Evolutionary conservation across 305 asterid species (phyloP).

Genomic region (Rubia balearica): DNA sequence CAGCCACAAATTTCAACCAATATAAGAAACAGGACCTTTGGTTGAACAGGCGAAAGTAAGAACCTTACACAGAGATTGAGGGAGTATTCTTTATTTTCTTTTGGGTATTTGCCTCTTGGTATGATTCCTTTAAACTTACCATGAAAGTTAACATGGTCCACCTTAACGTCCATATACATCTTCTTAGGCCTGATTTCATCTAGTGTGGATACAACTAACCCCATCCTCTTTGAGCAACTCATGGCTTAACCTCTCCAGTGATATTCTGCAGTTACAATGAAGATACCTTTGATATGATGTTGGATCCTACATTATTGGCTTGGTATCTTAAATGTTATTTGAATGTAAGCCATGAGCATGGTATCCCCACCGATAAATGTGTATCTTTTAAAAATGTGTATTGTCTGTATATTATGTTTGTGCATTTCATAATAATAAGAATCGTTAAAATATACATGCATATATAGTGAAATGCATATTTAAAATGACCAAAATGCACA

Average conservation of each 20-base stretch:
- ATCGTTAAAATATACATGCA: too few relatives aligned
- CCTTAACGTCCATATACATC: not conserved
- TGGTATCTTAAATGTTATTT: not conserved
- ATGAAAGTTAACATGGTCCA: not conserved
- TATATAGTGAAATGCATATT: too few relatives aligned
- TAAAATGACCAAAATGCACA: too few relatives aligned
- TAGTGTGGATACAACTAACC: not conserved
- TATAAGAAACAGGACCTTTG: too few relatives aligned
- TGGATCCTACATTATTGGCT: not conserved
- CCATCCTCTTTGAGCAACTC: not conserved
- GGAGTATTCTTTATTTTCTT: too few relatives aligned
- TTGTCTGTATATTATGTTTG: not conserved
- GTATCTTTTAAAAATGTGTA: too few relatives aligned
- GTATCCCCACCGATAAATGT: too few relatives aligned
- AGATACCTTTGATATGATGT: not conserved
- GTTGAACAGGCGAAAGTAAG: too few relatives aligned
- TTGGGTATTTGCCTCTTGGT: not conserved
- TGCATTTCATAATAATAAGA: not conserved
- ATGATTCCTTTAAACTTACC: not conserved
- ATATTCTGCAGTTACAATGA: not conserved
- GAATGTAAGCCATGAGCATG: not conserved
- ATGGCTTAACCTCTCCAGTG: not conserved
- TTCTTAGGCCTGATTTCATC: not conserved
- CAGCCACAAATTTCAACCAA: too few relatives aligned
- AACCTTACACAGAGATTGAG: too few relatives aligned